These are phyloP conservation scores for Papiliotrema fonsecae DNA, from an alignment of 1,284 basidiomycete species.

Conservation along the genomic window DNA sequence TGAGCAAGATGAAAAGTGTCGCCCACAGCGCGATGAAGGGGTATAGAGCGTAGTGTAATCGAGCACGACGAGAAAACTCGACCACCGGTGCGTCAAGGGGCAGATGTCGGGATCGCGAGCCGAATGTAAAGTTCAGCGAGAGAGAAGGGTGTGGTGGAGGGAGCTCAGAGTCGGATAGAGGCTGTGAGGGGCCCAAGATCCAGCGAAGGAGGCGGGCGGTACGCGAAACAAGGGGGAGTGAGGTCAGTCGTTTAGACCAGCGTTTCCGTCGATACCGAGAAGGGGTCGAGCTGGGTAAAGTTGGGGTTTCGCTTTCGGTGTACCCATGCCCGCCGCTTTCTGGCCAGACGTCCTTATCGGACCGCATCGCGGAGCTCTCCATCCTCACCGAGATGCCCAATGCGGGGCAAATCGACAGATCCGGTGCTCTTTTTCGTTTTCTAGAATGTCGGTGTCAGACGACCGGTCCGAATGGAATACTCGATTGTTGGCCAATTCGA, in stretches of 20 bases:
- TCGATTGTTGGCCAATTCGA: too few species aligned
- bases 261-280: neutral
- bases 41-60: slow-evolving; percentile 7
- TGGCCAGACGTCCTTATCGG: slow-evolving; percentile 1
- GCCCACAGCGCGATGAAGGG: slow-evolving; percentile 31
- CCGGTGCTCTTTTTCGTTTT: too few species aligned
- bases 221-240: neutral
- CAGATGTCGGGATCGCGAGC: neutral
- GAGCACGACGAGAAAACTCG: neutral
- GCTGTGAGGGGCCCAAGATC: slow-evolving; percentile 2
- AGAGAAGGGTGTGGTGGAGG: slow-evolving; percentile 2
- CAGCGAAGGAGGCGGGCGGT: neutral
- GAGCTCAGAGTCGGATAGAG: neutral
- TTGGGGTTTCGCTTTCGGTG: too few species aligned
- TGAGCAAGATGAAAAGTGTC: slow-evolving; percentile 29
- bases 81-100: slow-evolving; percentile 1
- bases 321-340: too few species aligned
- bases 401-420: too few species aligned
- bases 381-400: too few species aligned
- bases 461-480: too few species aligned
- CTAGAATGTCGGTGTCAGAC: too few species aligned
- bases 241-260: neutral
- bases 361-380: too few species aligned
- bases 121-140: neutral
- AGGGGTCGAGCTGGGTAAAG: too few species aligned